A percentile compares a stretch with the other conserved stretches of the same genome.
These are phyloP conservation scores for Pochonia chlamydosporia DNA, from an alignment of 2,329 filamentous ascomycete species.

Conservation along the genomic window DNA sequence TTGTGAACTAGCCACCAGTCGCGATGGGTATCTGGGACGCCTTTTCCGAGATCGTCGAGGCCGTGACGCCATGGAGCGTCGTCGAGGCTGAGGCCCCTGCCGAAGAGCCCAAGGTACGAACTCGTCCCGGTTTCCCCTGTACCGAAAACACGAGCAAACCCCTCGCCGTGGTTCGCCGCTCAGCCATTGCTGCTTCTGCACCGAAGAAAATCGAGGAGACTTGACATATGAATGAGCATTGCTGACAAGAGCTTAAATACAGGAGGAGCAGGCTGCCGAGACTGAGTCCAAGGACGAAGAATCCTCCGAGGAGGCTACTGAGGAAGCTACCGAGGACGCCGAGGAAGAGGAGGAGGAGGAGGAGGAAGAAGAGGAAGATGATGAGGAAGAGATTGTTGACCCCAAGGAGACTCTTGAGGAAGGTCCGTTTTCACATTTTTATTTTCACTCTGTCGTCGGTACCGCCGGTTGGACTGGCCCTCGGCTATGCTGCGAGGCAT, in stretches of 20 bases:
- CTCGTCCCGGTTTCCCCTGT: neutral
- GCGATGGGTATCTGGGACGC: constrained; percentile 64
- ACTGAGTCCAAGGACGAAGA: constrained; percentile 47
- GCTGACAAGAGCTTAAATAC: neutral
- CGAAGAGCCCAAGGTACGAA: constrained; percentile 54
- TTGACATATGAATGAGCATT: neutral
- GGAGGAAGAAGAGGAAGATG: constrained; percentile 57
- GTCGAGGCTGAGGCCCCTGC: constrained; percentile 63
- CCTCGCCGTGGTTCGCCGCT: neutral
- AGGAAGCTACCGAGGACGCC: constrained; percentile 28
- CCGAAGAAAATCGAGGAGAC: neutral
- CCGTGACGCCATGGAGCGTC: constrained; percentile 58
- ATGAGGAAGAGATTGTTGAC: constrained; percentile 81
- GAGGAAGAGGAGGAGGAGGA: constrained; percentile 44
- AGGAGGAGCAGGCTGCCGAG: constrained; percentile 36
- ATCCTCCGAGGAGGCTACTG: constrained; percentile 17
- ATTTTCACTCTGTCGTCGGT: neutral
- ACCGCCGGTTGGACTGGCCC: neutral
- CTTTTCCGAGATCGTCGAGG: constrained; percentile 58
- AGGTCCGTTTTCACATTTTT: constrained; percentile 54
- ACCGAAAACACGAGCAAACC: neutral
- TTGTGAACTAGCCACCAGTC: constrained; percentile 33
- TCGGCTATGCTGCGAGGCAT: constrained; percentile 4
- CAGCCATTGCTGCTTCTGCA: neutral
- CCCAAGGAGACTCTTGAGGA: constrained; percentile 85